Conservation (phyloP, 176 grass and related monocot species). For the Triticum aestivum region DNA sequence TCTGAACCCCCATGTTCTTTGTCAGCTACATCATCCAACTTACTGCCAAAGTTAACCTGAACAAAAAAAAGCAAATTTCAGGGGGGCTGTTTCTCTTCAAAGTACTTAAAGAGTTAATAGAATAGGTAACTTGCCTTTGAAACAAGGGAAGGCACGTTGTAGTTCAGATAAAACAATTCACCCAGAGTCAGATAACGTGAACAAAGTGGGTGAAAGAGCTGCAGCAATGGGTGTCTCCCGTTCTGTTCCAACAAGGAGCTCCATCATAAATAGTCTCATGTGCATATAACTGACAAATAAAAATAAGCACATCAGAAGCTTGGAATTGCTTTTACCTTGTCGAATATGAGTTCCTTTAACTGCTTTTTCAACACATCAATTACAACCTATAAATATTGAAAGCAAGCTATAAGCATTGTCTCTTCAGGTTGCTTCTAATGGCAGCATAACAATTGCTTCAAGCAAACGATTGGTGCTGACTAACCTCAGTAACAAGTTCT, state of each 20-base stretch:
- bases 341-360: constrained; percentile 67
- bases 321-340: constrained; percentile 58
- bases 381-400: constrained; percentile 59
- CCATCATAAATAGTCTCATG: background rate
- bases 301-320: constrained; percentile 5
- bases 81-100: background rate
- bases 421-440: background rate
- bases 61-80: constrained; percentile 10
- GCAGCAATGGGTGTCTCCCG: constrained; percentile 73
- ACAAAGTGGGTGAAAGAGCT: constrained; percentile 68
- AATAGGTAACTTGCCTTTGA: constrained; percentile 56
- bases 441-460: background rate
- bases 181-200: constrained; percentile 74
- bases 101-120: constrained; percentile 13
- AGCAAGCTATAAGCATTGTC: background rate
- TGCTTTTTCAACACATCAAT: constrained; percentile 59
- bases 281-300: background rate
- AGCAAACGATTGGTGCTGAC: background rate
- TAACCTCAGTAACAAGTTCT: constrained; percentile 82
- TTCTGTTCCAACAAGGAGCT: constrained; percentile 58
- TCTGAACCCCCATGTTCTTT: constrained; percentile 22
- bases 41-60: constrained; percentile 45
- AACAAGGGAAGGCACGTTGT: constrained; percentile 66
- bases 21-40: constrained; percentile 24
- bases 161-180: constrained; percentile 69